Evolutionary conservation across 2,329 filamentous ascomycete species (phyloP).

Genomic region (Daldinia sp.): DNA sequence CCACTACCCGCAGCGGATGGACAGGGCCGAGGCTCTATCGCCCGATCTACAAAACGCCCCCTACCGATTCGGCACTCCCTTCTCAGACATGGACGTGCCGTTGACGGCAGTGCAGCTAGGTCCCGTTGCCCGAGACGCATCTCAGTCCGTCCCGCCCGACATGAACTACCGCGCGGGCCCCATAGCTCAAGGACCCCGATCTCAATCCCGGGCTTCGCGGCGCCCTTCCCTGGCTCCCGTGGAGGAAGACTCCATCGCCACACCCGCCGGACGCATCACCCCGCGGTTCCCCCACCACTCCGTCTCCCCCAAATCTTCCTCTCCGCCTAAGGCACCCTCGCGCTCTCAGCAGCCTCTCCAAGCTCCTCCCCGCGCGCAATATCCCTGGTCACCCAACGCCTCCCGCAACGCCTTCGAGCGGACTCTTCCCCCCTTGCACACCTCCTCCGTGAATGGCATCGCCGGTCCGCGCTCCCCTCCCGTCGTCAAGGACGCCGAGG

Average conservation of each 20-base stretch:
- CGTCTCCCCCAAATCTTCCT: slow-evolving; percentile 46
- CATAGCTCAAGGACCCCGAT: slow-evolving; percentile 48
- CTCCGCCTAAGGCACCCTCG: slow-evolving; percentile 44
- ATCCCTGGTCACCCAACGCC: slow-evolving; percentile 62
- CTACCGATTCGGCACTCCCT: slow-evolving; percentile 84
- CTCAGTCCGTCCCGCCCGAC: slow-evolving; percentile 91
- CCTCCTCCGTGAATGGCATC: slow-evolving; percentile 10
- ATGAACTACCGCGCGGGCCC: slow-evolving; percentile 75
- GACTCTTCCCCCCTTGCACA: slow-evolving; percentile 25
- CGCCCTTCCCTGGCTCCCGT: slow-evolving; percentile 77
- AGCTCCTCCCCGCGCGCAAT: slow-evolving; percentile 62
- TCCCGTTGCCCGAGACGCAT: slow-evolving; percentile 78
- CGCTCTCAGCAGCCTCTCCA: slow-evolving; percentile 53
- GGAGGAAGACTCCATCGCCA: slow-evolving; percentile 65
- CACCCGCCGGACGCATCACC: slow-evolving; percentile 48
- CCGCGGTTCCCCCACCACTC: slow-evolving; percentile 45
- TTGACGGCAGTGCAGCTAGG: slow-evolving; percentile 76
- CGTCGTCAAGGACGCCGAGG: slow-evolving; percentile 52
- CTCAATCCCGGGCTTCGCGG: slow-evolving; percentile 65
- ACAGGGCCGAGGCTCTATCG: slow-evolving; percentile 59
- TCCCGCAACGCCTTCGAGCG: slow-evolving; percentile 56
- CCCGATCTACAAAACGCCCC: slow-evolving; percentile 67
- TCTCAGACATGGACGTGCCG: slow-evolving; percentile 90
- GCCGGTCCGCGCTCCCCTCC: slow-evolving; percentile 7
- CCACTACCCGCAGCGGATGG: slow-evolving; percentile 61